Conservation (phyloP, 495 filamentous ascomycete genomes). For the Clohesyomyces aquaticus region DNA sequence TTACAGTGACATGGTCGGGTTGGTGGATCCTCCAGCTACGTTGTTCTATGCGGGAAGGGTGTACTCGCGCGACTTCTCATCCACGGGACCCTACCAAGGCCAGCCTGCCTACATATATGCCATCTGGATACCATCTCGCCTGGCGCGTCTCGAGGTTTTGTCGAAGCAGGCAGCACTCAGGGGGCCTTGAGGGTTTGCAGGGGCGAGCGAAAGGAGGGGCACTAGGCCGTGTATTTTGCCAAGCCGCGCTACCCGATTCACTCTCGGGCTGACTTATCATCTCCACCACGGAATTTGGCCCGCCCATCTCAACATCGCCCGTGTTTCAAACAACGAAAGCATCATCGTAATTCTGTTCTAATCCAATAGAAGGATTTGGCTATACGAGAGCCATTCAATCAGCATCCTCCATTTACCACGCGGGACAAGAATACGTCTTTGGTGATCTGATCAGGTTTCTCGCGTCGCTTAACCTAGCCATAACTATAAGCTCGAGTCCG, state of each 20-base stretch:
- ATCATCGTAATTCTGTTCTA: neutral
- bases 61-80: neutral
- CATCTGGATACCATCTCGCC: no score
- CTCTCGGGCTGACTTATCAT: neutral
- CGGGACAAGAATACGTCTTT: no score
- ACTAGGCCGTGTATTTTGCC: neutral
- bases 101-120: no score
- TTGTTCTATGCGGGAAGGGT: neutral
- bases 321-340: no score
- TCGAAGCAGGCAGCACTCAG: neutral
- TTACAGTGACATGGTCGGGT: constrained; percentile 20
- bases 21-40: neutral
- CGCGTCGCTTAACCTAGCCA: no score
- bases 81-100: no score
- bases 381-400: neutral
- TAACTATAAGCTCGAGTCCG: no score
- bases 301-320: no score
- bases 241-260: neutral
- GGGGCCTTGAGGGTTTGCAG: neutral
- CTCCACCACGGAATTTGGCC: no score
- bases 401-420: no score
- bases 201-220: neutral
- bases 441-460: no score
- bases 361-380: neutral
- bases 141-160: neutral